Base-by-base conservation (phyloP, 1,139 yeast genomes). In the Magnusiomyces magnusii region DNA sequence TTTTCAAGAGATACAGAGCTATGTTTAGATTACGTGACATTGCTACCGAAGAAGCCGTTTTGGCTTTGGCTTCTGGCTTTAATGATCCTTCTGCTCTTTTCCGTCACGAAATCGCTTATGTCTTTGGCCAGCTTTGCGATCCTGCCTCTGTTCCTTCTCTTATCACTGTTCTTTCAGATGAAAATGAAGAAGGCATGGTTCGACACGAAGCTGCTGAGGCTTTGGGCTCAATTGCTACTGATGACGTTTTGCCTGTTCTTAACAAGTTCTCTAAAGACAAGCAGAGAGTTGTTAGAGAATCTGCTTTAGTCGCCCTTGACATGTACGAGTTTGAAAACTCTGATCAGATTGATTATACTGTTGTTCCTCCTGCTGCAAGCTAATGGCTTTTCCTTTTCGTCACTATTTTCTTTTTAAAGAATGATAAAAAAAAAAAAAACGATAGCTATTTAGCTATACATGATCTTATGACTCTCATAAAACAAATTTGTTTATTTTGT, bases 181-280 rank as follows among this genome's bases (percentile, higher is more conserved):
- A 80, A 60, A 71, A 75, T 21, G 97, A 95, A 76, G 98, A 95
- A 53, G 96, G 95, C 62, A 95, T 95, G 99, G 99, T 95, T 42
- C 86, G 99, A 76, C 99, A 95, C 72, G 99, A 95, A 76, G 99
- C 99, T 60, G 99, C 99, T 36, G 99, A 95, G 76, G 99, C 99
- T 34, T 80, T 95, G 67, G 99, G 99, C 27, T 83, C 96, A 34
- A 93, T 95, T 71, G 98, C 97, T 28, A 89, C 97, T n/a, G 96
- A 89, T 68, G 97, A 92, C 61, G 96, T 93, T 56, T 80, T 92
- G 65, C 97, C 97, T 21, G 86, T 93, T 47, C 81, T 95, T 69
- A 81, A 87, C 71, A 78, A 84, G 52, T 88, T 87, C 73, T 80
- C 92, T 67, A 78, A 83, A 67, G 99, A 95, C 71, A 78, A 82